A percentile compares a stretch with the other conserved stretches of the same genome.
phyloP scores from a whole-genome alignment of 2,329 filamentous ascomycete species.

The Aspergillus uvarum region DNA sequence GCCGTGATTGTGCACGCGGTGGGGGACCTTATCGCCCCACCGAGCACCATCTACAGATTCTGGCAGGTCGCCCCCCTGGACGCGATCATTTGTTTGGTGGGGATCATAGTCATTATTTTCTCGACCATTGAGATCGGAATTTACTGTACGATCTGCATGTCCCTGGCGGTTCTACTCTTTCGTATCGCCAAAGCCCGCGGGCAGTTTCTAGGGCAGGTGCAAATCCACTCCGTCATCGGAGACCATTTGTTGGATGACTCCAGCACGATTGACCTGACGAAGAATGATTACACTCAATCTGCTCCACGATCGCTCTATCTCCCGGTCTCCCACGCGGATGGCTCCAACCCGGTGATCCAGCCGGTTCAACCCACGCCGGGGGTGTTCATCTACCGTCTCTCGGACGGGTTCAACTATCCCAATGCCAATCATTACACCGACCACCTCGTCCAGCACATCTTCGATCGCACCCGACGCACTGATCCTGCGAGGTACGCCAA shows the following conservation, averaged over 20 bases:
- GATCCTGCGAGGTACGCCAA: constrained; percentile 56
- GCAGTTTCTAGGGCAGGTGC: constrained; percentile 79
- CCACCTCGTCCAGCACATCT: constrained; percentile 68
- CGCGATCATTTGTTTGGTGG: constrained; percentile 87
- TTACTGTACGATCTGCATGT: constrained; percentile 78
- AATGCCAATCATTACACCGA: constrained; percentile 90
- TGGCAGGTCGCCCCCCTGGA: constrained; percentile 91
- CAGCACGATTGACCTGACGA: constrained; percentile 33
- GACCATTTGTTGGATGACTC: constrained; percentile 60
- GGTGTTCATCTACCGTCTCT: constrained; percentile 92
- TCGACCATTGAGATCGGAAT: constrained; percentile 86
- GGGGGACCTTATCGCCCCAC: constrained; percentile 84
- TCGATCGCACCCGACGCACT: constrained; percentile 71
- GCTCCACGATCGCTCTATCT: constrained; percentile 61
- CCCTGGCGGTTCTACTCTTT: constrained; percentile 75
- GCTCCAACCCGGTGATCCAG: constrained; percentile 79
- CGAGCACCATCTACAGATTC: constrained; percentile 90
- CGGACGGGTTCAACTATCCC: constrained; percentile 93
- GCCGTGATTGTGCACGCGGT: constrained; percentile 96
- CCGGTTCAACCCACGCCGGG: constrained; percentile 81
- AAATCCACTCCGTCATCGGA: constrained; percentile 78
- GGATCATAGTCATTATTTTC: constrained; percentile 88
- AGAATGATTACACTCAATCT: constrained; percentile 61
- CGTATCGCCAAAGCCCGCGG: constrained; percentile 80
- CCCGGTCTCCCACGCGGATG: constrained; percentile 85